A percentile compares a stretch with the other conserved stretches of the same genome.
Evolutionary conservation across 2,329 filamentous ascomycete species (phyloP).

Genomic region (Bimuria novae-zelandiae): DNA sequence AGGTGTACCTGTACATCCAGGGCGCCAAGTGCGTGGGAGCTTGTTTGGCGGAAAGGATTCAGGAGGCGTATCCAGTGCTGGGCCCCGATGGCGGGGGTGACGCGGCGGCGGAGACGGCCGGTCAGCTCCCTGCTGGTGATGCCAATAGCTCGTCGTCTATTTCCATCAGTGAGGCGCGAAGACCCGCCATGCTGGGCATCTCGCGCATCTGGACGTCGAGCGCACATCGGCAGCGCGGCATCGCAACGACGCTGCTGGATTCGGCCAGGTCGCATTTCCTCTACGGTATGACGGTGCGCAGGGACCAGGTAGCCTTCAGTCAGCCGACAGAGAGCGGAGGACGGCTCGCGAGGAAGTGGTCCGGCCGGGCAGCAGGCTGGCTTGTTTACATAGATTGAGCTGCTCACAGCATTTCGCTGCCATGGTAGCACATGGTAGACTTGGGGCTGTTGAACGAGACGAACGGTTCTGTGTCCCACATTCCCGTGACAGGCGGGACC

Average conservation of each 20-base stretch:
- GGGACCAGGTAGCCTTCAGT: constrained; percentile 64
- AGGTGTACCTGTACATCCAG: constrained; percentile 65
- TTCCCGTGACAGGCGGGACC: background rate
- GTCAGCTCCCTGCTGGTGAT: constrained; percentile 21
- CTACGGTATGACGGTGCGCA: constrained; percentile 59
- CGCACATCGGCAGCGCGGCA: constrained; percentile 59
- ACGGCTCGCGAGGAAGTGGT: constrained; percentile 62
- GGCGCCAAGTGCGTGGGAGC: constrained; percentile 66
- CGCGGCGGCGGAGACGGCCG: constrained; percentile 21
- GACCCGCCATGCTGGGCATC: constrained; percentile 62
- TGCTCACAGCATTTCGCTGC: background rate
- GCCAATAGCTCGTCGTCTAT: constrained; percentile 44
- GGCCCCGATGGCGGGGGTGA: constrained; percentile 13
- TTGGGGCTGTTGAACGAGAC: background rate
- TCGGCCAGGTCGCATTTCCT: constrained; percentile 60
- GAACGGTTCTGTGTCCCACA: background rate
- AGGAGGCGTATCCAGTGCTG: constrained; percentile 59
- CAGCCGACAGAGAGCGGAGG: constrained; percentile 68
- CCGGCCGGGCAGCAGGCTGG: constrained; percentile 61
- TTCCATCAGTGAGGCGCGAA: constrained; percentile 48
- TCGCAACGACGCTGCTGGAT: constrained; percentile 63
- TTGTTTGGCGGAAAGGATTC: constrained; percentile 65
- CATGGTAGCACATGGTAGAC: background rate
- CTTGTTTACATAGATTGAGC: constrained; percentile 65
- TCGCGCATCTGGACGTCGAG: constrained; percentile 69